Percentiles rank a stretch among this genome's conserved stretches.
Evolutionary conservation across 352 stramenopile genomes (phyloP).

Genomic region (Phytopythium litorale): DNA sequence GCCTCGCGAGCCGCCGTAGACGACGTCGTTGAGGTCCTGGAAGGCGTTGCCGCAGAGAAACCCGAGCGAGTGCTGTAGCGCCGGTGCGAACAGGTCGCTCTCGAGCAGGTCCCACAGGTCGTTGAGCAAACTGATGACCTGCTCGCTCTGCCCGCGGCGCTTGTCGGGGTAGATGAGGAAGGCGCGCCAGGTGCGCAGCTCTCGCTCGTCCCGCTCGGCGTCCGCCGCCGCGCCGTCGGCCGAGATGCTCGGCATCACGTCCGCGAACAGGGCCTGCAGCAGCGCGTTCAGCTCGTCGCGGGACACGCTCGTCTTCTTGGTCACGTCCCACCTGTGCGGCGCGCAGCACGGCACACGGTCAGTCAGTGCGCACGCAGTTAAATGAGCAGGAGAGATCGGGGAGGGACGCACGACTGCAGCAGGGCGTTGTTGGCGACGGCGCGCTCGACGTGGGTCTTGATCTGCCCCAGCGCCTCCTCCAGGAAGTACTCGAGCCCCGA

Average conservation of each 20-base stretch:
- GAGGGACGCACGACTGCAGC: constrained; percentile 37
- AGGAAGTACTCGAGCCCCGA: constrained; percentile 81
- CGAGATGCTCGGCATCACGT: constrained; percentile 38
- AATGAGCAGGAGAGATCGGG: no score
- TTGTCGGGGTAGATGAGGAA: constrained; percentile 82
- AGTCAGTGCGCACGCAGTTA: background rate
- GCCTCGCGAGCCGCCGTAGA: constrained; percentile 40
- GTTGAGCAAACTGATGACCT: constrained; percentile 77
- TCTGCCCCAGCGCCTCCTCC: constrained; percentile 51
- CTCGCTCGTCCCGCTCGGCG: constrained; percentile 23
- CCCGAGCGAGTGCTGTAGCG: constrained; percentile 63
- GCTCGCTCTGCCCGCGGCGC: constrained; percentile 55
- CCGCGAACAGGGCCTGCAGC: constrained; percentile 62
- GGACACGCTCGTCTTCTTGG: constrained; percentile 56
- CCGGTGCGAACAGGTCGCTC: constrained; percentile 70
- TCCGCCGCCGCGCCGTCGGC: constrained; percentile 13
- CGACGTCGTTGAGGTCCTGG: constrained; percentile 73
- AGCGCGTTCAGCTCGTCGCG: constrained; percentile 73
- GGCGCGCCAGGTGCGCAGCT: constrained; percentile 46
- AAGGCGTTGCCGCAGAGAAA: constrained; percentile 80
- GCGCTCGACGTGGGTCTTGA: constrained; percentile 59
- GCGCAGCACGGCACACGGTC: background rate
- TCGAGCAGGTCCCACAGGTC: constrained; percentile 81
- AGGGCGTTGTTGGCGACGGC: constrained; percentile 42
- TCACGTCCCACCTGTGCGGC: constrained; percentile 52